A percentile compares a stretch with the other conserved stretches of the same genome.
Evolutionary conservation across 192 early-diverging fungal species (phyloP).

Genomic region (Kickxella alabastrina): DNA sequence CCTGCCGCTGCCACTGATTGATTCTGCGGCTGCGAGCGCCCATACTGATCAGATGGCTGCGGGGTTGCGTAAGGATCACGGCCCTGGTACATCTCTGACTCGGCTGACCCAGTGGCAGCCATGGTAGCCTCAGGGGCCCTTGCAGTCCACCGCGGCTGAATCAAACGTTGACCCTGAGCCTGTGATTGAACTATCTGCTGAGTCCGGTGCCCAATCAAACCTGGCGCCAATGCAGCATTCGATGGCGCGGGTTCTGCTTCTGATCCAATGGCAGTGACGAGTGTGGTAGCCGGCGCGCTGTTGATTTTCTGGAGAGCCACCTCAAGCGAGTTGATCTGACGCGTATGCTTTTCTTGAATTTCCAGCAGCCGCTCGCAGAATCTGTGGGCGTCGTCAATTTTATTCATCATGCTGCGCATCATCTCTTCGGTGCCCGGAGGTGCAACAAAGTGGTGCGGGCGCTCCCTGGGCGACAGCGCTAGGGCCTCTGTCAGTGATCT

Average conservation of each 20-base stretch:
- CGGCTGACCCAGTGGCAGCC: background rate
- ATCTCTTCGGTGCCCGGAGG: background rate
- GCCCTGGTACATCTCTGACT: conserved; percentile 1
- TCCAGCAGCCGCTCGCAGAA: background rate
- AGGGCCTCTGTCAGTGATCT: conserved; percentile 33
- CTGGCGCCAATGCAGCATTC: too few relatives aligned
- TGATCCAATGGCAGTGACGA: too few relatives aligned
- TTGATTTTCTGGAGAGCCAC: background rate
- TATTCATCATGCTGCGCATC: background rate
- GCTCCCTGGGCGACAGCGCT: conserved; percentile 19
- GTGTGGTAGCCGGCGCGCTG: too few relatives aligned
- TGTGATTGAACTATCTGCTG: background rate
- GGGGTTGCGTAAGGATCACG: conserved; percentile 1
- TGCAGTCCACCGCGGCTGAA: background rate
- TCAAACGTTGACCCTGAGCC: background rate
- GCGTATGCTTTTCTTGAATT: background rate
- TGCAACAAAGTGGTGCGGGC: background rate
- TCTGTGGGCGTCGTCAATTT: background rate
- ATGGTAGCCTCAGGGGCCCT: background rate
- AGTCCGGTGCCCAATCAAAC: background rate
- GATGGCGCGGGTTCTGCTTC: too few relatives aligned
- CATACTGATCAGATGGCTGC: background rate
- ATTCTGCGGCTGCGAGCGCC: background rate
- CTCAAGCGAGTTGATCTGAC: background rate
- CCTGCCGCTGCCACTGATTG: background rate